Evolutionary conservation across 495 filamentous ascomycete species (phyloP).

Genomic region (Pseudevernia furfuracea): DNA sequence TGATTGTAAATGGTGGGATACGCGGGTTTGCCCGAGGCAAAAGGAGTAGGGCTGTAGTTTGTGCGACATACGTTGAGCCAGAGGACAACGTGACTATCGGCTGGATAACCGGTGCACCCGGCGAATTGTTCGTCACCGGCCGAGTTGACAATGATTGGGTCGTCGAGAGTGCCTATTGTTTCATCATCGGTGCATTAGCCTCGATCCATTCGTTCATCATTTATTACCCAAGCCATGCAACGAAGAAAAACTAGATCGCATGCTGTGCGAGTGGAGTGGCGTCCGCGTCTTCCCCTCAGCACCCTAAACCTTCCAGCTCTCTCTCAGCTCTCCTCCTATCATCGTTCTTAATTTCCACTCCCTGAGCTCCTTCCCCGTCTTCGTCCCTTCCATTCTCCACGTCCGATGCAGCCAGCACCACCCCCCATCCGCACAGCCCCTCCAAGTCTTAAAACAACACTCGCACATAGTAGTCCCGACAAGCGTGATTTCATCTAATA

Average conservation of each 20-base stretch:
- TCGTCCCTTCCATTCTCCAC: background rate
- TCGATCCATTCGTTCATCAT: background rate
- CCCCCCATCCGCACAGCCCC: background rate
- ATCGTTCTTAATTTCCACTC: background rate
- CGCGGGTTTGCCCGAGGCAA: background rate
- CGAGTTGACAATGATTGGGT: slow-evolving; percentile 83
- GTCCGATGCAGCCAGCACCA: background rate
- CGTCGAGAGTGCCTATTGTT: slow-evolving; percentile 67
- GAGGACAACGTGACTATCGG: slow-evolving; percentile 79
- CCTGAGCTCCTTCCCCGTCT: background rate
- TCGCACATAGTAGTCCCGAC: background rate
- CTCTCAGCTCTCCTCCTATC: background rate
- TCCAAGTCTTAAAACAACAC: background rate
- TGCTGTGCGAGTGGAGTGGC: background rate
- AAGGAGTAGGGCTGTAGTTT: background rate
- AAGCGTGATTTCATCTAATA: background rate
- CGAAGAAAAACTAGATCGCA: background rate
- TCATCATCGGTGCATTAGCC: background rate
- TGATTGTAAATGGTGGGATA: background rate
- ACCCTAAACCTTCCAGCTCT: background rate
- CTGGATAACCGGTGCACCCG: slow-evolving; percentile 91
- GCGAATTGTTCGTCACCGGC: slow-evolving; percentile 93
- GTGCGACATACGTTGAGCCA: slow-evolving; percentile 72
- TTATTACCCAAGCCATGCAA: background rate
- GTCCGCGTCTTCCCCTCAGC: background rate